These are phyloP conservation scores for Tolypocladium nubicola DNA, from an alignment of 2,329 filamentous ascomycete genomes.

Conservation along the genomic window DNA sequence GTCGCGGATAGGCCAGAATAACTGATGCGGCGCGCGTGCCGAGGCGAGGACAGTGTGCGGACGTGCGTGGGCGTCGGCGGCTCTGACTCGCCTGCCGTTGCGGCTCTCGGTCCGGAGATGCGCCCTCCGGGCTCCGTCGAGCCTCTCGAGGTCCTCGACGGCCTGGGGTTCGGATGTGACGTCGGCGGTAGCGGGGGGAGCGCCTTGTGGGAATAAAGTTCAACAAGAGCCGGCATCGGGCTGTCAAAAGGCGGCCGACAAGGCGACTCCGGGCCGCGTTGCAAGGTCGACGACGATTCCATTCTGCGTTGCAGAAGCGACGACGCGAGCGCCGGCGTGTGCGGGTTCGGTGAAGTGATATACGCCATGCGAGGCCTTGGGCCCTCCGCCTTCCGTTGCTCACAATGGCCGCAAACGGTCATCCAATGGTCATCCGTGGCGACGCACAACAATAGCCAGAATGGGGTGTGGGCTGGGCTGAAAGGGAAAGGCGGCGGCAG, in stretches of 20 bases:
- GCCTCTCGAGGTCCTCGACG: neutral
- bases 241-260: neutral
- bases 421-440: neutral
- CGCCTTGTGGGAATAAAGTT: slow-evolving; percentile 9
- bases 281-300: neutral
- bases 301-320: neutral
- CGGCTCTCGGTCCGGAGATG: neutral
- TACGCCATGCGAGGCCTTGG: neutral
- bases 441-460: neutral
- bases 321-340: neutral
- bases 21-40: neutral
- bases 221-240: slow-evolving; percentile 4
- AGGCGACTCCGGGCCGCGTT: neutral
- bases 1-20: slow-evolving; percentile 4
- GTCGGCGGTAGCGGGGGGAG: slow-evolving; percentile 10
- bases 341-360: neutral
- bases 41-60: neutral
- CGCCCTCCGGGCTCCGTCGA: neutral
- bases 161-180: neutral
- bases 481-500: neutral
- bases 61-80: neutral
- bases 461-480: neutral
- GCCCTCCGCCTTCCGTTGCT: neutral
- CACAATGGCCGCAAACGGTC: neutral
- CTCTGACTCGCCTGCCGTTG: neutral